phyloP scores from a whole-genome alignment of 495 filamentous ascomycete genomes.

The Xylaria cubensis region DNA sequence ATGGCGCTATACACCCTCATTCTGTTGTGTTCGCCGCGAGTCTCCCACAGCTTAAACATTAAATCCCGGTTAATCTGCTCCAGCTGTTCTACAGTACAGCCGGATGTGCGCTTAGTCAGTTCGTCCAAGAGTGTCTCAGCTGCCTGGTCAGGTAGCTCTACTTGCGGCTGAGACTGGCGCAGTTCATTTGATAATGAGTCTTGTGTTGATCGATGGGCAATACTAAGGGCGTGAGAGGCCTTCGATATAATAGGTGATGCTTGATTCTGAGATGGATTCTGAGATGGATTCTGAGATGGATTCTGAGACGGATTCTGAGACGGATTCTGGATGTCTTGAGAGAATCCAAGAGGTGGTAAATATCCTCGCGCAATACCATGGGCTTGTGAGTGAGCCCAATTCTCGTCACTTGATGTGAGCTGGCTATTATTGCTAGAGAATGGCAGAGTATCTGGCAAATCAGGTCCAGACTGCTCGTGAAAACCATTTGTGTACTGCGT shows the following conservation, averaged over 20 bases:
- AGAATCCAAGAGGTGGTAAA: conserved; percentile 45
- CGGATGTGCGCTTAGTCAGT: conserved; percentile 70
- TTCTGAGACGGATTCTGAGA: conserved; percentile 31
- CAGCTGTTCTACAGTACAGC: conserved; percentile 89
- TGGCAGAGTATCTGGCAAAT: conserved; percentile 65
- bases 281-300: conserved; percentile 34
- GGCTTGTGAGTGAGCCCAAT: conserved; percentile 60
- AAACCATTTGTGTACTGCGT: conserved; percentile 69
- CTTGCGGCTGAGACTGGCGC: conserved; percentile 50
- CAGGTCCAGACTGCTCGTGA: conserved; percentile 42
- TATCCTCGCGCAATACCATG: conserved; percentile 53
- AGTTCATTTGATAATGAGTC: conserved; percentile 36
- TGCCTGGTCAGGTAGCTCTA: conserved; percentile 64
- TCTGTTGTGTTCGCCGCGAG: conserved; percentile 79
- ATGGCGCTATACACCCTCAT: conserved; percentile 69
- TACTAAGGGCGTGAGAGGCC: conserved; percentile 41
- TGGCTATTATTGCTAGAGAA: conserved; percentile 38
- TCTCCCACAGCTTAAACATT: conserved; percentile 88
- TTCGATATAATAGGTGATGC: conserved; percentile 34
- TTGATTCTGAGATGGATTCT: conserved; percentile 31
- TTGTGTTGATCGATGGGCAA: conserved; percentile 50
- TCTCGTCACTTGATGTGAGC: conserved; percentile 46
- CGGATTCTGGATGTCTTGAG: conserved; percentile 37
- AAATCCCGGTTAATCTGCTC: conserved; percentile 90
- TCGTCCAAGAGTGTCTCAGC: conserved; percentile 62